phyloP scores from a whole-genome alignment of 352 stramenopile genomes.

The Pythium oligandrum region DNA sequence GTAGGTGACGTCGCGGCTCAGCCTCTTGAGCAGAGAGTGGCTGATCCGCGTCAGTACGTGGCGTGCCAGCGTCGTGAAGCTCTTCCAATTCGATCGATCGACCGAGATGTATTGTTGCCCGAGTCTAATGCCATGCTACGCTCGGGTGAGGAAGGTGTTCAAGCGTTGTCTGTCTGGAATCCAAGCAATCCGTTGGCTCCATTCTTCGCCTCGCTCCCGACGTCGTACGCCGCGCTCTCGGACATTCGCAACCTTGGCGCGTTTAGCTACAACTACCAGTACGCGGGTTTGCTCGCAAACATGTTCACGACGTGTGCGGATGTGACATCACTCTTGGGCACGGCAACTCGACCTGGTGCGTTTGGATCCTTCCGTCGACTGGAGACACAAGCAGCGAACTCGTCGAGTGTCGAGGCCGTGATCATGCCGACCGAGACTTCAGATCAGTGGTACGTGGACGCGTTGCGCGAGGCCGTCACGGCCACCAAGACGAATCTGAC shows the following conservation, averaged over 20 bases:
- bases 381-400: constrained; percentile 3
- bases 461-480: constrained; percentile 34
- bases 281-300: constrained; percentile 57
- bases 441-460: constrained; percentile 47
- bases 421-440: constrained; percentile 39
- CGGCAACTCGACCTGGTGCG: neutral
- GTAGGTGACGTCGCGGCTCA: constrained; percentile 56
- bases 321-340: constrained; percentile 19
- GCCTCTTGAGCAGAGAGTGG: constrained; percentile 46
- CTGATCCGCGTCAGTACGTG: constrained; percentile 56
- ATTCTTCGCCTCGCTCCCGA: constrained; percentile 57
- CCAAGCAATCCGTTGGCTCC: constrained; percentile 36
- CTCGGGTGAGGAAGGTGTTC: constrained; percentile 36
- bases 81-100: constrained; percentile 24
- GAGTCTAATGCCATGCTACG: constrained; percentile 48
- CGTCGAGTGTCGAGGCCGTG: constrained; percentile 47
- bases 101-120: constrained; percentile 52
- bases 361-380: constrained; percentile 3
- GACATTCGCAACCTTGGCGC: constrained; percentile 68
- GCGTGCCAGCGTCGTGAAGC: constrained; percentile 40
- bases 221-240: constrained; percentile 61
- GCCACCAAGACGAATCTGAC: constrained; percentile 5
- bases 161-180: constrained; percentile 50
- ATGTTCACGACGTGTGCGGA: constrained; percentile 76
- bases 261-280: constrained; percentile 86